A percentile compares a stretch with the other conserved stretches of the same genome.
Evolutionary conservation across 23 red algal genomes (phyloP).

Genomic region (Gracilaria domingensis): DNA sequence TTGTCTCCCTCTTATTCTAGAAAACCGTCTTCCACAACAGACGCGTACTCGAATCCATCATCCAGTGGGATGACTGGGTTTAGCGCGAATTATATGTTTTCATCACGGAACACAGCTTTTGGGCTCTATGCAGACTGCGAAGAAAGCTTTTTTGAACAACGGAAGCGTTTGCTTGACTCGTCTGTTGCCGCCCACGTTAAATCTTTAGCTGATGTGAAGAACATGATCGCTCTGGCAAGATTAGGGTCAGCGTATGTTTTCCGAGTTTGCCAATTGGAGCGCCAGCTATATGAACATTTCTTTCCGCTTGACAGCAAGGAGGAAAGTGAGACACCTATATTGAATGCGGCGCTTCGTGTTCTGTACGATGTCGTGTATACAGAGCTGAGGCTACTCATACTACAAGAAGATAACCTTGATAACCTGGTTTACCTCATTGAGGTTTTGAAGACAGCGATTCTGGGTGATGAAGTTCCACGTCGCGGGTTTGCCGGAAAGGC

Average conservation of each 20-base stretch:
- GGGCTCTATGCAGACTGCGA: slow-evolving; percentile 75
- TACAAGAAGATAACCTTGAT: slow-evolving; percentile 83
- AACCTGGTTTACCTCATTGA: slow-evolving; percentile 87
- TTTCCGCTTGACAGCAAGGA: slow-evolving; percentile 58
- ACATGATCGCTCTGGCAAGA: slow-evolving; percentile 69
- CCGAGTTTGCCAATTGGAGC: slow-evolving; percentile 74
- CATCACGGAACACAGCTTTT: slow-evolving; percentile 62
- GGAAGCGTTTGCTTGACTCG: slow-evolving; percentile 67
- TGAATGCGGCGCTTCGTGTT: slow-evolving; percentile 41
- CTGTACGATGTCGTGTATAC: slow-evolving; percentile 69
- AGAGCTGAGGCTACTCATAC: slow-evolving; percentile 73
- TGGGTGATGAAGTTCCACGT: slow-evolving; percentile 70
- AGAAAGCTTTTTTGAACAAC: slow-evolving; percentile 76
- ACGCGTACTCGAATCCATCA: slow-evolving; percentile 50
- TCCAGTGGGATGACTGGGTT: slow-evolving; percentile 26
- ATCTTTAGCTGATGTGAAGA: slow-evolving; percentile 63
- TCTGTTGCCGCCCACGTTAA: slow-evolving; percentile 69
- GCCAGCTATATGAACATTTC: slow-evolving; percentile 80
- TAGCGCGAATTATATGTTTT: slow-evolving; percentile 39
- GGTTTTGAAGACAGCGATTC: slow-evolving; percentile 79
- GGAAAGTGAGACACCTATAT: slow-evolving; percentile 24
- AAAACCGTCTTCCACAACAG: slow-evolving; percentile 17
- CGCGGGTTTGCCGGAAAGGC: slow-evolving; percentile 58
- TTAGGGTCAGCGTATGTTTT: slow-evolving; percentile 67
- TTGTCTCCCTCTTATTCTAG: neutral